Evolutionary conservation across 352 stramenopile species (phyloP), one percentile per base, ranked within the genome.

Genomic region (Phytophthora vignae): DNA sequence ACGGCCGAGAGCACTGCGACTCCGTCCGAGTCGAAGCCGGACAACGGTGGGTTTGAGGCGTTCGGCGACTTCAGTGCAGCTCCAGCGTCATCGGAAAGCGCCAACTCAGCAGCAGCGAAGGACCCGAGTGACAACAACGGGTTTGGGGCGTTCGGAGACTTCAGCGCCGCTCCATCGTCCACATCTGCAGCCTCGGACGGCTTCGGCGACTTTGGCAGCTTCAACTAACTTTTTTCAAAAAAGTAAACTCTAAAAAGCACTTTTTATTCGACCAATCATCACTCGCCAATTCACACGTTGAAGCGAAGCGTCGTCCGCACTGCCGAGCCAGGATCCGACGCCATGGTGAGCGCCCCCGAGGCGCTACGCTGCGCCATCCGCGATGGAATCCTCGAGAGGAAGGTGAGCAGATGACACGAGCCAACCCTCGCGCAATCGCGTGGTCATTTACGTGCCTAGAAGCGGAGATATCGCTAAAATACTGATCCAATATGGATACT

Each of bases 301-400:
- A 71, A 76, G 60, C 27, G 69, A 81, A 84, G 64, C 67, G 77
- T 71, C 71, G 78, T 67, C 21, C 12, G 36, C 14, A 38, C 27
- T 57, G 36, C 17, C 2, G 6, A 52, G 53, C 54, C 48, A 15
- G 31, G 68, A 66, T 69, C 54, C 40, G 56, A 67, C 67, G 49
- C 21, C 53, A 94, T 93, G 85, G 85, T 94, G 71, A 92, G 84
- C 63, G 85, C 79, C 2, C 67, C 72, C 3, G 88, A 94, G 60
- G 87, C 85, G 54, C 83, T 85, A 22, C 77, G 74, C 19, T 60
- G 68, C 22, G 83, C 87, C 49, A 74, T 94, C 19, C 79, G 82
- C 52, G 85, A 90, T 42, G 87, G 85, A 9, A 56, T 77, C 7
- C 69, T 94, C 12, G 87, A 94, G 74, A 88, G 91, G 64, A 84